Evolutionary conservation across 2,329 filamentous ascomycete species (phyloP).

Genomic region (Fusarium verrucosum): DNA sequence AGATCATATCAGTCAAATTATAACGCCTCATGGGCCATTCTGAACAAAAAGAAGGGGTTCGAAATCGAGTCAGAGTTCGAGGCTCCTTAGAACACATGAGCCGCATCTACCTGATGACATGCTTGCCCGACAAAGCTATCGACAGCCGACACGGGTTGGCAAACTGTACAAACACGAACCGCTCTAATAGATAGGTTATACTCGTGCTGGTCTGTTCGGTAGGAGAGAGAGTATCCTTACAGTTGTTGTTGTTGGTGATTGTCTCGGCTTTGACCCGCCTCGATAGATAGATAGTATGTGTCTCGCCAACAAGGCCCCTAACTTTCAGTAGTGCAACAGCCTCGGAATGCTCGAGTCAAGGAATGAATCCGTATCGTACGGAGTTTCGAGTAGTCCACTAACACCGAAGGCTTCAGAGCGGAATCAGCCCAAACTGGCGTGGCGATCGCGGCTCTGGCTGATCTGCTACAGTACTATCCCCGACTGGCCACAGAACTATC

Average conservation of each 20-base stretch:
- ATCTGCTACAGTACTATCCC: constrained; percentile 28
- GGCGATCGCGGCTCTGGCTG: constrained; percentile 28
- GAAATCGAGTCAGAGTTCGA: constrained; percentile 1
- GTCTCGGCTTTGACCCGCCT: constrained; percentile 30
- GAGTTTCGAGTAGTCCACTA: constrained; percentile 11
- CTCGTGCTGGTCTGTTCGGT: constrained; percentile 8
- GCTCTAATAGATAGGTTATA: constrained; percentile 15
- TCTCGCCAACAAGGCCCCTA: constrained; percentile 20
- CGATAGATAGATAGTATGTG: constrained; percentile 18
- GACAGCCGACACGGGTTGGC: not conserved
- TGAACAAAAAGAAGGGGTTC: constrained; percentile 15
- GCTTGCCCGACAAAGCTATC: constrained; percentile 1
- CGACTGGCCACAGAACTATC: constrained; percentile 9
- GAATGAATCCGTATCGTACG: constrained; percentile 21
- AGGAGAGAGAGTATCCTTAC: not conserved
- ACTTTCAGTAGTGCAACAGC: constrained; percentile 8
- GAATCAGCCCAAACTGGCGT: constrained; percentile 26
- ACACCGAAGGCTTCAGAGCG: constrained; percentile 10
- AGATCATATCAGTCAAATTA: constrained; percentile 9
- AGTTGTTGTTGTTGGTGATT: constrained; percentile 9
- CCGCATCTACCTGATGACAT: constrained; percentile 3
- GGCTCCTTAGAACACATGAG: not conserved
- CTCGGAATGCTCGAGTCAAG: constrained; percentile 33
- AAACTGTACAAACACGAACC: not conserved
- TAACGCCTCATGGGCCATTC: constrained; percentile 16